Base-by-base conservation (phyloP, 2,329 filamentous ascomycete genomes). In the Zalaria obscura region DNA sequence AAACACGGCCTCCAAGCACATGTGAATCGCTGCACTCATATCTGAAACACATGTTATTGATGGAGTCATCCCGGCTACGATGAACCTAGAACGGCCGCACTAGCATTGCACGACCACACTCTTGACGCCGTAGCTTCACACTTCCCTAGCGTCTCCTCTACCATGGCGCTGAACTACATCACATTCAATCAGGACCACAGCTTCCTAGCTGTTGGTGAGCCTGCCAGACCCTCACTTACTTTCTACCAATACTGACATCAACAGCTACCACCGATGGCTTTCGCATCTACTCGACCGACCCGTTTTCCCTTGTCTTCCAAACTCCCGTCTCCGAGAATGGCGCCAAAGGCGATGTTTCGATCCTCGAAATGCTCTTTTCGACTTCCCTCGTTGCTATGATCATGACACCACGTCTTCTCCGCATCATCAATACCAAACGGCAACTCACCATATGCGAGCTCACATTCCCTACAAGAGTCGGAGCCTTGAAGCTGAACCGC, bases 171-270 rank as follows among this genome's bases (percentile, higher is more conserved):
- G 69, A 98, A 98, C 65, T 98, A 93, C 66, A 86, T 98, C 55
- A 95, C 89, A 35, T 98, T 96, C 66, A 98, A 98, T 65, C 91
- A 98, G 70, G 91, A 98, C 70, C 87, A 94, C 69, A 93, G 84
- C 73, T 89, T 89, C 63, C 73, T 98, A 50, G 89, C 89, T 67
- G 88, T 98, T 53, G 89, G 86, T 87, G 70, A 57, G 80, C 43
- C n/a, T 38, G 28, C 26, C 26, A 27, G 9, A 25, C 29, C 29
- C 29, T 32, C 36, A 41, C 38, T 33, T 27, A 36, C n/a, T 33
- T 31, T 28, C 42, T 27, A 25, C 26, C 33, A 25, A 34, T 32
- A 40, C 38, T 35, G 38, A 35, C 44, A 38, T 27, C 32, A 35
- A 40, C 47, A 91, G 86, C 86, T 47, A 96, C 91, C 47, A 85